Evolutionary conservation across 441 rosid genomes (phyloP).

Genomic region (Biscutella laevigata): DNA sequence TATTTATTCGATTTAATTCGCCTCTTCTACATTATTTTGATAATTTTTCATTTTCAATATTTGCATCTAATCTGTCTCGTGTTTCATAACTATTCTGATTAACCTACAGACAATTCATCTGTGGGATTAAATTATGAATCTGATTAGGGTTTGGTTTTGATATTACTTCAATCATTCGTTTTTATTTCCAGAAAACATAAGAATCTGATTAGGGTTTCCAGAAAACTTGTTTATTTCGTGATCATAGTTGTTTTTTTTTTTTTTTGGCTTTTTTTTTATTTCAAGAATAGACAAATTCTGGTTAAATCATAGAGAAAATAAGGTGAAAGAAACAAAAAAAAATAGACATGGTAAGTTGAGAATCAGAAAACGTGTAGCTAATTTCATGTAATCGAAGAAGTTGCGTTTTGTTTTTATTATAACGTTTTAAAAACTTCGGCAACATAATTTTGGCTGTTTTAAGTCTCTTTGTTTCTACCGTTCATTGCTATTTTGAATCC

Average conservation of each 20-base stretch:
- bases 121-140: neutral
- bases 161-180: neutral
- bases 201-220: too few relatives aligned
- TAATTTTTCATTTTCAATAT: neutral
- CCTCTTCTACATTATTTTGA: neutral
- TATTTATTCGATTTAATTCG: neutral
- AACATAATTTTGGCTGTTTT: slow-evolving; percentile 19
- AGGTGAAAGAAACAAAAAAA: neutral
- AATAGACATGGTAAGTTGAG: neutral
- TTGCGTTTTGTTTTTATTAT: slow-evolving; percentile 6
- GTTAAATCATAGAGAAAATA: neutral
- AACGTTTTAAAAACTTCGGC: slow-evolving; percentile 16
- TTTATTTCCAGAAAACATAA: neutral
- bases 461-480: neutral
- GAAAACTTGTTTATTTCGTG: slow-evolving; percentile 28
- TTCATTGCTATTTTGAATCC: neutral
- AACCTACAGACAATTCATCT: neutral
- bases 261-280: slow-evolving; percentile 5
- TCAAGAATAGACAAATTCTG: slow-evolving; percentile 10
- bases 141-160: neutral
- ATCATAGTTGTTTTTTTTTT: neutral
- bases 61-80: slow-evolving; percentile 6
- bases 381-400: slow-evolving; percentile 4
- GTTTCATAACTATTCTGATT: neutral
- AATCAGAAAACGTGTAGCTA: slow-evolving; percentile 21